These are phyloP conservation scores for Aegle marmelos DNA, from an alignment of 345 rosid genomes.

Conservation along the genomic window DNA sequence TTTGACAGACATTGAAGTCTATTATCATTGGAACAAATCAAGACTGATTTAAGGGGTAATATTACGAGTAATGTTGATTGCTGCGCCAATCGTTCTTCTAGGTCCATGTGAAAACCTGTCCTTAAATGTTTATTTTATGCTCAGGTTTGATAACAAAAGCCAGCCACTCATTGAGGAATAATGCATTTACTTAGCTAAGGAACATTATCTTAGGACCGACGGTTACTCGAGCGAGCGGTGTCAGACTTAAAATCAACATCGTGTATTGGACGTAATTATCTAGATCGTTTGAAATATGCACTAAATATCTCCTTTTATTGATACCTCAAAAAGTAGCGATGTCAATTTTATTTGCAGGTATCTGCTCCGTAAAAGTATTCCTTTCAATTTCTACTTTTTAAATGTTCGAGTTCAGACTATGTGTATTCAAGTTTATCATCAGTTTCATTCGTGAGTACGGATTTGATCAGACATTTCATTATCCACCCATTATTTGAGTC, in stretches of 20 bases:
- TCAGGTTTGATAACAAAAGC: constrained; percentile 12
- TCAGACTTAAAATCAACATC: constrained; percentile 15
- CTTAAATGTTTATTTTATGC: not conserved
- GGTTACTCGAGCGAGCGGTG: not conserved
- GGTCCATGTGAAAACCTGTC: not conserved
- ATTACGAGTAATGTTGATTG: too few relatives aligned
- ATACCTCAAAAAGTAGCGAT: not conserved
- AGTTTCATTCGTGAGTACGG: too few relatives aligned
- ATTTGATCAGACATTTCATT: too few relatives aligned
- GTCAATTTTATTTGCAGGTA: too few relatives aligned
- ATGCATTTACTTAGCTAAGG: constrained; percentile 12
- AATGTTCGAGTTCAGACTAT: too few relatives aligned
- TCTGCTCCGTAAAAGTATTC: too few relatives aligned
- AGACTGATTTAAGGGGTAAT: not conserved
- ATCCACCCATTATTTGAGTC: too few relatives aligned
- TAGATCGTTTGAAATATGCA: not conserved
- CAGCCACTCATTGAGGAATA: constrained; percentile 31
- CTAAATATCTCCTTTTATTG: not conserved
- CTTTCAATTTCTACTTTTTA: too few relatives aligned
- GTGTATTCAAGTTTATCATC: too few relatives aligned
- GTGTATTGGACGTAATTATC: constrained; percentile 6
- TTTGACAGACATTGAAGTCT: not conserved
- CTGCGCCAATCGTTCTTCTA: not conserved
- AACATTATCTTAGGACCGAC: constrained; percentile 18
- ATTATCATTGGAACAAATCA: constrained; percentile 2